Evolutionary conservation across 225 moss, liverwort and hornwort genomes (phyloP).

Genomic region (Takakia lepidozioides): DNA sequence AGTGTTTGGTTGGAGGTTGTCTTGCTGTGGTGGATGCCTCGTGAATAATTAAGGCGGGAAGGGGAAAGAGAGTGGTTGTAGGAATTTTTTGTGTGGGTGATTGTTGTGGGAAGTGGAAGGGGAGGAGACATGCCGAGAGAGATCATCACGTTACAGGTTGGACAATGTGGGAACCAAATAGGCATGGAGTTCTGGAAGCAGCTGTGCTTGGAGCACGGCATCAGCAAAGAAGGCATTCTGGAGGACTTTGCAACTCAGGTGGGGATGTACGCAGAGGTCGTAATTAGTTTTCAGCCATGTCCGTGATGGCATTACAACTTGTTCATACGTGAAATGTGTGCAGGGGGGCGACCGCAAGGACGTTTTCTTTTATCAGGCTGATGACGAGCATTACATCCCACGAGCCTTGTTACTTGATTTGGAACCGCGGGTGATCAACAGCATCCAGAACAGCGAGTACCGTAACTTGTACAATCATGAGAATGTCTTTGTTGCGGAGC

Average conservation of each 20-base stretch:
- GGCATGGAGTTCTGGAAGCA: slow-evolving; percentile 99
- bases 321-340: no score
- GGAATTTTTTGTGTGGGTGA: not conserved
- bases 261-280: no score
- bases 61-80: not conserved
- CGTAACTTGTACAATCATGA: slow-evolving; percentile 96
- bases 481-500: slow-evolving; percentile 96
- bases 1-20: no score
- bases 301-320: no score
- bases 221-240: slow-evolving; percentile 96
- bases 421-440: slow-evolving; percentile 95
- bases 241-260: slow-evolving; percentile 99
- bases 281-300: no score
- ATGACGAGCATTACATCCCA: slow-evolving; percentile 98
- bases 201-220: slow-evolving; percentile 98
- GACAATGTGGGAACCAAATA: slow-evolving; percentile 99
- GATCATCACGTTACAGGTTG: slow-evolving; percentile 96
- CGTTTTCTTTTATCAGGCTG: slow-evolving; percentile 98
- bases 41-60: no score
- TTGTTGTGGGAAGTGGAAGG: not conserved
- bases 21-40: no score
- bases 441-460: slow-evolving; percentile 96
- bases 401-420: slow-evolving; percentile 88
- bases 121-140: slow-evolving; percentile 78
- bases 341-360: slow-evolving; percentile 99